Evolutionary conservation across 1,139 yeast species (phyloP), one percentile per base, ranked within the genome.

Genomic region (Pichia sp.): DNA sequence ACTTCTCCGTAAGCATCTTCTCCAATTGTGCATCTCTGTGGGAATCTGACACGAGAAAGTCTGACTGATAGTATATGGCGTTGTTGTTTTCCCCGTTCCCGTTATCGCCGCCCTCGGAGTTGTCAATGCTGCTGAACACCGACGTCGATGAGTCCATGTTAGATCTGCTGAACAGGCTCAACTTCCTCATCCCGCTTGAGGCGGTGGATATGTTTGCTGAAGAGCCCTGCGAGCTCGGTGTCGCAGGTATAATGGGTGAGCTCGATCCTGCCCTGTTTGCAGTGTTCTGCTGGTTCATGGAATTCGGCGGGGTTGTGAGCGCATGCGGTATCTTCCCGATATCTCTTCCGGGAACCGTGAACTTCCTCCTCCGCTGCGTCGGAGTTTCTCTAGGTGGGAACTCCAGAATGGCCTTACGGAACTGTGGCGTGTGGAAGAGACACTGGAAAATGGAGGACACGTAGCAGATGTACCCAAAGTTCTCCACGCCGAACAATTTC

Each of bases 391-490:
- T 62, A 2, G 54, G 55, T 2, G 85, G 83, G 57, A 75, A 74
- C 28, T 70, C 67, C 44, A 83, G 64, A 6, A 93, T 71, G 49
- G 78, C 76, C 26, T 74, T 71, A 46, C 98, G 76, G 62, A 93
- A 89, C 26, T 75, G 78, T 44, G 79, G 79, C 1, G 93, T 77
- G 67, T 86, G 85, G 71, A 80, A 93, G 22, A 93, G 76, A 61
- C 96, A 89, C 67, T 93, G 99, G 28, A 93, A 71, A 26, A 93
- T 86, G 9, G 96, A 89, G 64, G 93, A 93, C 68, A 96, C 89
- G 69, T 93, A 93, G 70, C 99, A 91, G 0, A 96, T 91, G 67
- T 87, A 85, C 31, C 98, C 97, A 67, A 90, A 91, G 69, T 93
- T 93, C 67, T 93, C 98, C 81, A 91, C 83, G 5, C 99, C 99